Base-by-base conservation (phyloP, 2,329 filamentous ascomycete genomes). In the Cladosporium sp. region DNA sequence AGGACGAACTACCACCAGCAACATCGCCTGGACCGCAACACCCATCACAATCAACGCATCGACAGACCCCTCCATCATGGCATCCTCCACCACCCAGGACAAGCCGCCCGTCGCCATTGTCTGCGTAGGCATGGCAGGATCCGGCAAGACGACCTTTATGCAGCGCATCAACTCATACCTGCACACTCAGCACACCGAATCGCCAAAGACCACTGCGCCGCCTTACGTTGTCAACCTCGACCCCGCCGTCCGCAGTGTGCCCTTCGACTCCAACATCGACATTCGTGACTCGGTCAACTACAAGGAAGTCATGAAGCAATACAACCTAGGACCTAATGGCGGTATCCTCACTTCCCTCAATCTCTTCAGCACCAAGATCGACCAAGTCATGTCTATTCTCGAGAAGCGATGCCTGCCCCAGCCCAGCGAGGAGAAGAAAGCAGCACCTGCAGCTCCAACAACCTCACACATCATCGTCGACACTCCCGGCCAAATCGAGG, bases 81-180 rank as follows among this genome's bases (percentile, higher is more conserved):
- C 63, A 25, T 61, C 64, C 37, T 59, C 62, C 30, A 34, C 30
- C 19, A 22, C 56, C 25, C 38, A 51, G 39, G 40, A 51, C 15
- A 58, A 61, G 60, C 76, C 81, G 63, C 89, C 91, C 40, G 87
- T 90, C 47, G 85, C 90, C 62, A 87, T 99, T 61, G 92, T 97
- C 69, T 97, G 92, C 75, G 87, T 99, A 51, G 94, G 94, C 80
- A 97, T 97, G 93, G 94, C 94, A 69, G 93, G 94, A 68, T 96
- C 92, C 15, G 94, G 94, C 70, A 99, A 99, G 80, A 99, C 94
- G n/a, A 99, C 95, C 0, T 99, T 99, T 72, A 97, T 99, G 93
- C 93, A 97, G 73, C 87, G 94, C 69, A 94, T 99, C 70, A 97
- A 97, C 74, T 88, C 93, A 0, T 84, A 99, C 72, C 86, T 99